These are phyloP conservation scores for Sarocladiaceae sp. DNA, from an alignment of 2,329 filamentous ascomycete genomes.

Conservation along the genomic window DNA sequence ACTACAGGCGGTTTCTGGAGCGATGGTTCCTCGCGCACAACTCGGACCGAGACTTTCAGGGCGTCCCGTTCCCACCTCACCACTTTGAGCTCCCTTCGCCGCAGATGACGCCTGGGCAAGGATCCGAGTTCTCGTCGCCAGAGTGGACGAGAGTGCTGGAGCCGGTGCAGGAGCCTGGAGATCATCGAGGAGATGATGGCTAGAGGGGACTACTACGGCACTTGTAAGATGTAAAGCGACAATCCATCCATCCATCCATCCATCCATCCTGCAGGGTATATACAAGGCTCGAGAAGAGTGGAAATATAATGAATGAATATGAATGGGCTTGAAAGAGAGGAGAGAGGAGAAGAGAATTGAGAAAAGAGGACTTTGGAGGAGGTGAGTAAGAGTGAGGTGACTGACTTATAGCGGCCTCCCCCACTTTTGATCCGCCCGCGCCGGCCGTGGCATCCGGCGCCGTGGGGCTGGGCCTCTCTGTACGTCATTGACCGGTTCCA, in stretches of 20 bases:
- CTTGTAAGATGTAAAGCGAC: neutral
- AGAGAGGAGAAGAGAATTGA: too few relatives aligned
- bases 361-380: too few relatives aligned
- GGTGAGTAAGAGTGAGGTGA: too few relatives aligned
- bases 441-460: constrained; percentile 1
- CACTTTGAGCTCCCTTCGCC: constrained; percentile 42
- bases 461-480: neutral
- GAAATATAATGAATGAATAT: too few relatives aligned
- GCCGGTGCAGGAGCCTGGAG: constrained; percentile 22
- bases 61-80: constrained; percentile 37
- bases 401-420: too few relatives aligned
- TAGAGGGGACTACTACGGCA: neutral
- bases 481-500: constrained; percentile 8
- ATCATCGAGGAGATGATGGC: constrained; percentile 11
- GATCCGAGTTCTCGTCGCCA: constrained; percentile 18
- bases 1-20: constrained; percentile 40
- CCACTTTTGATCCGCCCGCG: constrained; percentile 1
- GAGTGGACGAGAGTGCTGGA: constrained; percentile 20
- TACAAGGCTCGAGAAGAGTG: too few relatives aligned
- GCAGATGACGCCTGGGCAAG: constrained; percentile 31
- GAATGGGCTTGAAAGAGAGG: too few relatives aligned
- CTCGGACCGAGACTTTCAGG: constrained; percentile 39
- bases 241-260: neutral
- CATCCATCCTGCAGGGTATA: neutral
- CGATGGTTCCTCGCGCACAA: constrained; percentile 40